Evolutionary conservation across 805 yeast genomes (phyloP).

Genomic region (Saturnispora bothae): DNA sequence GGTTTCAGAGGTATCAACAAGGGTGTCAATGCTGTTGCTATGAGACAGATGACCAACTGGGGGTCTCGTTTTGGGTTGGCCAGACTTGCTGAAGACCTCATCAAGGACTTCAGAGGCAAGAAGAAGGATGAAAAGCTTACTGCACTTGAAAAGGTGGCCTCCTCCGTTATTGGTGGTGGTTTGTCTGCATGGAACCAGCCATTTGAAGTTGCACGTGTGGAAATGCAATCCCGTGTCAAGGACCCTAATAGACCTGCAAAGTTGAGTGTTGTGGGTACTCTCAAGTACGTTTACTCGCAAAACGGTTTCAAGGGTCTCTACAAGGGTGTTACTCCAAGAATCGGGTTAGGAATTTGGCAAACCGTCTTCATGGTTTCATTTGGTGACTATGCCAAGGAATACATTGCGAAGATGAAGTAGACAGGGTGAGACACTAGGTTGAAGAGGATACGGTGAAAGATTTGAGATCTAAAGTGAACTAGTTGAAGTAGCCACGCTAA

Average conservation of each 20-base stretch:
- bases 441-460: too few relatives aligned
- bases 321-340: constrained; percentile 94
- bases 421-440: too few relatives aligned
- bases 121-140: constrained; percentile 48
- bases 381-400: constrained; percentile 84
- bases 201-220: constrained; percentile 93
- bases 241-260: constrained; percentile 96
- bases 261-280: constrained; percentile 63
- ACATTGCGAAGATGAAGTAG: constrained; percentile 36
- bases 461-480: too few relatives aligned
- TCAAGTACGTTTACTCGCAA: constrained; percentile 69
- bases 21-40: constrained; percentile 98
- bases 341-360: constrained; percentile 96
- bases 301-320: constrained; percentile 87
- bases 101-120: constrained; percentile 52
- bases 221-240: constrained; percentile 90
- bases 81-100: constrained; percentile 80
- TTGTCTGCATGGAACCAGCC: constrained; percentile 98
- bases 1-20: constrained; percentile 93
- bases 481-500: too few relatives aligned
- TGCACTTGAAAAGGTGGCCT: constrained; percentile 72
- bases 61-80: constrained; percentile 94
- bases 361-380: constrained; percentile 97
- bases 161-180: constrained; percentile 93
- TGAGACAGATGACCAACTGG: constrained; percentile 98